Conservation (phyloP, 2,329 filamentous ascomycete species). For the Phialophora verrucosa region DNA sequence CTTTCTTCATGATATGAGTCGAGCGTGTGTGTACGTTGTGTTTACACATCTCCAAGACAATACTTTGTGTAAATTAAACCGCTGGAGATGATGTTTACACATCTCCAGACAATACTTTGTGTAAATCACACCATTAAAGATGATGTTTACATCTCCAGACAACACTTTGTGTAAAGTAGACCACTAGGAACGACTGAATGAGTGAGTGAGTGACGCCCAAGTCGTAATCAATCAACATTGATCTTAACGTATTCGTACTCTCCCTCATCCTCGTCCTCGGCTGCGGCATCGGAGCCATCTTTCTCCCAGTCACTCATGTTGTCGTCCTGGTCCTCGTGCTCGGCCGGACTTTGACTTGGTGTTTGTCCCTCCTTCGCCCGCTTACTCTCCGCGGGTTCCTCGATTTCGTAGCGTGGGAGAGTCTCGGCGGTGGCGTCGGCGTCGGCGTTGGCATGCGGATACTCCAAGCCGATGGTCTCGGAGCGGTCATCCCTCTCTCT, state of each 20-base stretch:
- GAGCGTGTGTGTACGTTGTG: too few relatives aligned
- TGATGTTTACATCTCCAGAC: too few relatives aligned
- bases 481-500: conserved; percentile 39
- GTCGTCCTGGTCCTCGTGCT: conserved; percentile 27
- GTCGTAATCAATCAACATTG: conserved; percentile 56
- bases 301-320: conserved; percentile 38
- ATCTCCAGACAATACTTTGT: too few relatives aligned
- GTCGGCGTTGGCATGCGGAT: conserved; percentile 8
- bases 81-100: too few relatives aligned
- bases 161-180: too few relatives aligned
- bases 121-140: too few relatives aligned
- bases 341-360: conserved; percentile 19
- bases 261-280: conserved; percentile 15
- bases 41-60: too few relatives aligned
- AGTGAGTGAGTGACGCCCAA: neutral
- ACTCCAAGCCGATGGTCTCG: conserved; percentile 41
- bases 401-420: conserved; percentile 34
- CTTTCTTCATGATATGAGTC: too few relatives aligned
- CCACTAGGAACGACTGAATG: too few relatives aligned
- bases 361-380: neutral
- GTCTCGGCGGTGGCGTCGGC: conserved; percentile 31
- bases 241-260: conserved; percentile 62
- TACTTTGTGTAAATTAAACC: too few relatives aligned
- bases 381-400: conserved; percentile 25
- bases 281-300: conserved; percentile 27